Percentiles rank a stretch among this genome's conserved stretches.
Evolutionary conservation across 2,329 filamentous ascomycete genomes (phyloP).

Genomic region (Talaromyces islandicus): DNA sequence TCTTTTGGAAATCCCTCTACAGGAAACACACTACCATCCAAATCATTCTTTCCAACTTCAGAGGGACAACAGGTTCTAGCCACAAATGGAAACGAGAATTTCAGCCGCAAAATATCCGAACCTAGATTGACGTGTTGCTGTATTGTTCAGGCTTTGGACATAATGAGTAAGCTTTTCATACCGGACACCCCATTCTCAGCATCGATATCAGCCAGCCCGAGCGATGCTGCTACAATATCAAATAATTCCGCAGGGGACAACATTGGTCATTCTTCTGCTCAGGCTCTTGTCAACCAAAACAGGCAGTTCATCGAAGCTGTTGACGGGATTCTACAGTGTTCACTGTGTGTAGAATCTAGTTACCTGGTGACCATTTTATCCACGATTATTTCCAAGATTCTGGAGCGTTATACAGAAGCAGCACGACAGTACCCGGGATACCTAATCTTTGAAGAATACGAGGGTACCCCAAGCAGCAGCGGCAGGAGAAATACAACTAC

Average conservation of each 20-base stretch:
- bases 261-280: neutral
- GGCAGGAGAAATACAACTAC: neutral
- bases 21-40: neutral
- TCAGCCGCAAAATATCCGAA: neutral
- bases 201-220: constrained; percentile 24
- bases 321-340: neutral
- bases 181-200: constrained; percentile 7
- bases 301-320: neutral
- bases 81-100: neutral
- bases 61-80: neutral
- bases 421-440: constrained; percentile 10
- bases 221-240: constrained; percentile 24
- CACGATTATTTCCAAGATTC: constrained; percentile 29
- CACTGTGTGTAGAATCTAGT: constrained; percentile 23
- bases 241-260: constrained; percentile 14
- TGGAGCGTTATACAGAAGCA: constrained; percentile 26
- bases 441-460: neutral
- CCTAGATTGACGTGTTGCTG: neutral
- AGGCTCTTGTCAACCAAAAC: neutral
- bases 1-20: neutral
- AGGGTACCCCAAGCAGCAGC: neutral
- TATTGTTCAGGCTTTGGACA: neutral
- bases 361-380: constrained; percentile 28
- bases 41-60: neutral
- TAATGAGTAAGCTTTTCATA: neutral